Evolutionary conservation across 75 land plant species (phyloP).

Genomic region (Pseudotsuga menziesii): DNA sequence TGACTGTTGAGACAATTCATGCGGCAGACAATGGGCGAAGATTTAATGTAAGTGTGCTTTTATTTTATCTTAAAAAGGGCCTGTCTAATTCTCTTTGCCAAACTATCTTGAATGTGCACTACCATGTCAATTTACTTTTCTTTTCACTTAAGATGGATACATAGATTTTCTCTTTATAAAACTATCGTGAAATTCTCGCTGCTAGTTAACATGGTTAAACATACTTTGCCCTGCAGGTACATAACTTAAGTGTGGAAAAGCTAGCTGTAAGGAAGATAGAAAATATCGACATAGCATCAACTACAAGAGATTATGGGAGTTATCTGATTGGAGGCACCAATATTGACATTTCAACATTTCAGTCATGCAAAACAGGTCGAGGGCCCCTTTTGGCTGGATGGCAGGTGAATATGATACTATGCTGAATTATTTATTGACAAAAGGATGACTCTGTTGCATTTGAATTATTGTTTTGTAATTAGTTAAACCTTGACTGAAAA

Average conservation of each 20-base stretch:
- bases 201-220: background rate
- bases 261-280: slow-evolving; percentile 59
- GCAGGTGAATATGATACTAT: slow-evolving; percentile 40
- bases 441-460: slow-evolving; percentile 4
- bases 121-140: slow-evolving; percentile 37
- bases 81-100: background rate
- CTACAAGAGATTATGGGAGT: slow-evolving; percentile 63
- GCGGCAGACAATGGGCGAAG: slow-evolving; percentile 57
- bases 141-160: background rate
- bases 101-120: background rate
- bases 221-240: slow-evolving; percentile 35
- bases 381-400: slow-evolving; percentile 62
- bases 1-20: slow-evolving; percentile 65
- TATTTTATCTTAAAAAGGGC: background rate
- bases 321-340: slow-evolving; percentile 40
- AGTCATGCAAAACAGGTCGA: slow-evolving; percentile 44
- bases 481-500: background rate
- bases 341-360: slow-evolving; percentile 44
- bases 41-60: slow-evolving; percentile 48
- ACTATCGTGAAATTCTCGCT: background rate
- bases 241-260: slow-evolving; percentile 42
- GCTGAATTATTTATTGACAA: background rate
- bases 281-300: slow-evolving; percentile 49
- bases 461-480: background rate
- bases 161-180: background rate